Percentiles rank a stretch among this genome's conserved stretches.
Conservation (phyloP, 129 eudicot genomes). For the Calendula officinalis region DNA sequence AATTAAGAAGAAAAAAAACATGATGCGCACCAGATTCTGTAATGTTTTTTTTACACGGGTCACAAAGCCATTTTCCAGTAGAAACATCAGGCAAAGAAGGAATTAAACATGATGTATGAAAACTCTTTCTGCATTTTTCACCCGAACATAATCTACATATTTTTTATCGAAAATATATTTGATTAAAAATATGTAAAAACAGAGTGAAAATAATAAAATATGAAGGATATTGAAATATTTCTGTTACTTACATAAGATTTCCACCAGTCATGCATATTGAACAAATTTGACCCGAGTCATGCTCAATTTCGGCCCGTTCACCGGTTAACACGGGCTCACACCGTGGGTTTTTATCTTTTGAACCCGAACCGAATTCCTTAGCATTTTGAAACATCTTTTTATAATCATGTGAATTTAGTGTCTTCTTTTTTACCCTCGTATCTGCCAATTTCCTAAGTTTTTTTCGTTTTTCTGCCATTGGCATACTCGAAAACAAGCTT, state of each 20-base stretch:
- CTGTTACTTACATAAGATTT: background rate
- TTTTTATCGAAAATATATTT: background rate
- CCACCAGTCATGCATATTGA: background rate
- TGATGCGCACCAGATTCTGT: slow-evolving; percentile 32
- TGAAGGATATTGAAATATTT: background rate
- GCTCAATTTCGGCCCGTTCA: background rate
- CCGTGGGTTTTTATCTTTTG: background rate
- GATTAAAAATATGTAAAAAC: background rate
- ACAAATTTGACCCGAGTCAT: background rate
- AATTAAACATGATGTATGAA: slow-evolving; percentile 17
- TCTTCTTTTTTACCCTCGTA: background rate
- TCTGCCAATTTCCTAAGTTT: background rate
- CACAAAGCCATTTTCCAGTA: slow-evolving; percentile 46
- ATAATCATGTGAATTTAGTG: background rate
- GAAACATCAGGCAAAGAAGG: slow-evolving; percentile 27
- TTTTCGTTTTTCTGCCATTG: slow-evolving; percentile 1
- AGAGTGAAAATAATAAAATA: background rate
- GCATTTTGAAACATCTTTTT: background rate
- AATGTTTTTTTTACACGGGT: slow-evolving; percentile 35
- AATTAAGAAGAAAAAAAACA: slow-evolving; percentile 30
- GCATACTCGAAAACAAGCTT: background rate
- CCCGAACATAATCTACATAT: background rate
- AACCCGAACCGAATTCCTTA: background rate
- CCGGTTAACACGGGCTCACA: background rate
- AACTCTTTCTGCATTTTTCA: background rate